Evolutionary conservation across 768 basidiomycete genomes (phyloP), one percentile per base, ranked within the genome.

Genomic region (Russula ochroleuca): DNA sequence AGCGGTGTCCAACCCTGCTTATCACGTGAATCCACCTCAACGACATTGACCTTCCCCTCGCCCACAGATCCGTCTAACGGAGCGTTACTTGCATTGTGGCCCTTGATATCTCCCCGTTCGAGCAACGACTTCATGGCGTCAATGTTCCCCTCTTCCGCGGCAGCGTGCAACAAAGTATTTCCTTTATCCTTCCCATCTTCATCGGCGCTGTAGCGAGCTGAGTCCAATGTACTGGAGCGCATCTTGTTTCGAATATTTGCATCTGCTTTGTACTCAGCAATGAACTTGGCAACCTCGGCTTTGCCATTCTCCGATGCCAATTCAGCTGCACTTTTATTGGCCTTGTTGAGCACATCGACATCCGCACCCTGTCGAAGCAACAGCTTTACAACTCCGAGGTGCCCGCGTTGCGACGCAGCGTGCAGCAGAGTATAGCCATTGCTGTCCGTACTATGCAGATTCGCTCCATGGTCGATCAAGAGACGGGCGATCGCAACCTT

Each of bases 21-120:
- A 9, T 54, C 53, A 37, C 38, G 53, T 40, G 53, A 40, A 9
- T 54, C 52, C n/a, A 38, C 52, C 13, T 53, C 52, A 21, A 56
- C 54, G 17, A 43, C 25, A 4, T 43, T 38, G 17, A 28, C 5
- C 7, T 43, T 1, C 9, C 54, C 54, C 5, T 19, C 8, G 5
- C 5, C 28, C 25, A 8, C 40, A 5, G 40, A 40, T 5, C 23
- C 3, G 17, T n/a, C 0, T 15, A 56, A 35, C 3, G 54, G 40
- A 3, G 54, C 28, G 17, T 31, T 8, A n/a, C 5, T 17, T n/a
- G 3, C 40, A 19, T n/a, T n/a, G 9, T 9, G 14, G 15, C 15
- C 25, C 3, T 56, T 43, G 40, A 56, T 28, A 31, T 56, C 40
- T 6, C 54, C 54, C 54, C 4, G 15, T 4, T 28, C 25, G 15